Conservation (phyloP, 2,329 filamentous ascomycete genomes). For the Verticillium nonalfalfae region DNA sequence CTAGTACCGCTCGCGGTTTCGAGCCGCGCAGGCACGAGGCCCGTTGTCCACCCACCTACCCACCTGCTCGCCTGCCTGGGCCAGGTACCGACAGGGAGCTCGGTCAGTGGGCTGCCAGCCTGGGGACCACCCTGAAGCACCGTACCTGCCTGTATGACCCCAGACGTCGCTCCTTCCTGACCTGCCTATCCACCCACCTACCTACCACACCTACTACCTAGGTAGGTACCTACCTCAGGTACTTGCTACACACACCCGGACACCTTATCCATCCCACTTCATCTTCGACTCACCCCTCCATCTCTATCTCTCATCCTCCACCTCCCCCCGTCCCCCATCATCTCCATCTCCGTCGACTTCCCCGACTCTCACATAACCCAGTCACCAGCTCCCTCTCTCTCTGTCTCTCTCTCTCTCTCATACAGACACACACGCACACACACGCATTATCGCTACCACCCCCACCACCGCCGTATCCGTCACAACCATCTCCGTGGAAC, state of each 20-base stretch:
- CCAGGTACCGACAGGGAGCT: background rate
- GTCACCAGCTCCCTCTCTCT: background rate
- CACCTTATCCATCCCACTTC: background rate
- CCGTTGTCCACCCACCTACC: too few relatives aligned
- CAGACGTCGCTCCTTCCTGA: too few relatives aligned
- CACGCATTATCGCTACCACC: background rate
- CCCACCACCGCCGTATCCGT: background rate
- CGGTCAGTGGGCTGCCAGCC: background rate
- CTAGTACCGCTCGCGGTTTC: background rate
- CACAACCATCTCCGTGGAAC: background rate
- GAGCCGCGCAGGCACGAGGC: background rate
- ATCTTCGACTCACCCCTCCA: background rate
- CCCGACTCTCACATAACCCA: conserved; percentile 19
- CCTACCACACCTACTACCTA: too few relatives aligned
- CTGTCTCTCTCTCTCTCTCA: too few relatives aligned
- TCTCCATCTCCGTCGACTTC: conserved; percentile 17
- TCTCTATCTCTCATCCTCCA: background rate
- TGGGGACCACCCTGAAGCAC: background rate
- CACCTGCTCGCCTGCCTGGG: too few relatives aligned
- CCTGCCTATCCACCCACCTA: too few relatives aligned
- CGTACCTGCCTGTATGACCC: background rate
- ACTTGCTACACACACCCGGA: background rate
- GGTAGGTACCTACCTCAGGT: background rate
- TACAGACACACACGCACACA: too few relatives aligned
- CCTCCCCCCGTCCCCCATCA: too few relatives aligned